Evolutionary conservation across 352 stramenopile genomes (phyloP).

Genomic region (Globisporangium parvum): DNA sequence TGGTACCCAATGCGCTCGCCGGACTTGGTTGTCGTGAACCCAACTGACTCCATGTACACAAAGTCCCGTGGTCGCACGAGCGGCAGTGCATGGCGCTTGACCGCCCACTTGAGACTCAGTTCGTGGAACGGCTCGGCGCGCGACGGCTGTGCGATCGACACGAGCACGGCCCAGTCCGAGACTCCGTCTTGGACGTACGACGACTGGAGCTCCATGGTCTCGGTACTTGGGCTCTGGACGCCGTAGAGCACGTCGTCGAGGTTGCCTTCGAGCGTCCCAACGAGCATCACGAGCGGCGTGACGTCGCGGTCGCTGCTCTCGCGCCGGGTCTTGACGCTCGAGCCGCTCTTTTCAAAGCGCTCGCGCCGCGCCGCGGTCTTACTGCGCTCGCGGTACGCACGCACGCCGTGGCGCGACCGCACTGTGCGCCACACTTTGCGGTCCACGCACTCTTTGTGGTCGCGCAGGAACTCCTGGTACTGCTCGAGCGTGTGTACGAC

Average conservation of each 20-base stretch:
- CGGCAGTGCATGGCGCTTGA: slow-evolving; percentile 34
- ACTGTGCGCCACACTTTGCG: slow-evolving; percentile 7
- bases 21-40: slow-evolving; percentile 26
- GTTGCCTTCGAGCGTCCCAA: slow-evolving; percentile 13
- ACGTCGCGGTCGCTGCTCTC: slow-evolving; percentile 4
- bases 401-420: slow-evolving; percentile 1
- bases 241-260: slow-evolving; percentile 17
- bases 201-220: slow-evolving; percentile 45
- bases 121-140: slow-evolving; percentile 38
- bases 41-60: slow-evolving; percentile 53
- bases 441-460: slow-evolving; percentile 13
- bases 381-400: slow-evolving; percentile 2
- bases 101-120: slow-evolving; percentile 46
- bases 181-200: slow-evolving; percentile 49
- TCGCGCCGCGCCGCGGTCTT: slow-evolving; percentile 5
- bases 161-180: slow-evolving; percentile 40
- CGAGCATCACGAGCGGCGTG: slow-evolving; percentile 10
- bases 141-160: slow-evolving; percentile 27
- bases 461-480: slow-evolving; percentile 7
- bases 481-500: slow-evolving; percentile 9
- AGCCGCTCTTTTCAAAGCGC: slow-evolving; percentile 11
- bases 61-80: slow-evolving; percentile 56
- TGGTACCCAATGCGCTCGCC: slow-evolving; percentile 58
- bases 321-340: slow-evolving; percentile 4
- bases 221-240: slow-evolving; percentile 19